These are phyloP conservation scores for Russula virescens DNA, from an alignment of 768 basidiomycete species.

Conservation along the genomic window DNA sequence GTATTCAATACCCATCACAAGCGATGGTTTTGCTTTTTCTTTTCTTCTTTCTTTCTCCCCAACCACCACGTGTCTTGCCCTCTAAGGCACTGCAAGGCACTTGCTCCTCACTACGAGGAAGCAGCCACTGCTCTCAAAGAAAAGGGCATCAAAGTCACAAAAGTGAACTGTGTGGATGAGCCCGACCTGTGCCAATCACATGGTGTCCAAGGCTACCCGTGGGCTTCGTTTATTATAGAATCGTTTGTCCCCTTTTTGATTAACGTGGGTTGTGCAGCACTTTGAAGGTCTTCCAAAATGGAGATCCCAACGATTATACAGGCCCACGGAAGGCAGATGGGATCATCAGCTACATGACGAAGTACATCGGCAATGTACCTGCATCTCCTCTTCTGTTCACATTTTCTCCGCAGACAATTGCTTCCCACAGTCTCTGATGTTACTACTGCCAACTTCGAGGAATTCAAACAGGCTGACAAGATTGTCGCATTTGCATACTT, in stretches of 20 bases:
- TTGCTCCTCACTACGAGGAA: conserved; percentile 90
- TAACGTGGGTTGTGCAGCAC: not conserved
- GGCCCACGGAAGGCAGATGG: conserved; percentile 94
- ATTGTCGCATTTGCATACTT: too few relatives aligned
- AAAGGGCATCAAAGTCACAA: conserved; percentile 90
- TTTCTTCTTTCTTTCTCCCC: too few relatives aligned
- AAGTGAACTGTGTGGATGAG: conserved; percentile 96
- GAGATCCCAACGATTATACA: conserved; percentile 72
- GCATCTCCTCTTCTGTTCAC: not conserved
- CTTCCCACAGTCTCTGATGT: conserved; percentile 89
- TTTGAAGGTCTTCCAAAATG: too few relatives aligned
- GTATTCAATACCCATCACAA: too few relatives aligned
- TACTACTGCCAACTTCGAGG: conserved; percentile 65
- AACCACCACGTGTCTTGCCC: too few relatives aligned
- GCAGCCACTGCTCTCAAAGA: conserved; percentile 93
- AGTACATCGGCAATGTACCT: conserved; percentile 43
- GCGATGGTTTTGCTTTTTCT: too few relatives aligned
- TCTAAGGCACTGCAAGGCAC: conserved; percentile 94
- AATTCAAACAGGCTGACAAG: too few relatives aligned
- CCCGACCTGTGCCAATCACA: conserved; percentile 85
- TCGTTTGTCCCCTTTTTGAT: not conserved
- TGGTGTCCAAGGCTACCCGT: conserved; percentile 94
- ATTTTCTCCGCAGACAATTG: too few relatives aligned
- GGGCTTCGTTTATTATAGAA: conserved; percentile 30
- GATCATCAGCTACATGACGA: conserved; percentile 93